These are phyloP conservation scores for Phalaenopsis aphrodite DNA, from an alignment of 106 monocot species.

Conservation along the genomic window DNA sequence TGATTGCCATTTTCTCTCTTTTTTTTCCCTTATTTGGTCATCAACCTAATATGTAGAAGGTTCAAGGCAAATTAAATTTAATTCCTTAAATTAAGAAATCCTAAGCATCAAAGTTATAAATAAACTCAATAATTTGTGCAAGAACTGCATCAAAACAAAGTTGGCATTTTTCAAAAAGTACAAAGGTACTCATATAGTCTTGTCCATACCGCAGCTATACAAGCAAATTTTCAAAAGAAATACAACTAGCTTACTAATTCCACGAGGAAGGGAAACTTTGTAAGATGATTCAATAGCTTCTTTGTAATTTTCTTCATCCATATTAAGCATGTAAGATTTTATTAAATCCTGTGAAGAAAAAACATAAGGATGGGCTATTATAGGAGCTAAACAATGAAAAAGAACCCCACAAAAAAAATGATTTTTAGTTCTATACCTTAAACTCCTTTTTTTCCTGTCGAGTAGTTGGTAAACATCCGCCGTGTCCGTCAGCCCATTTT, in stretches of 20 bases:
- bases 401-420: not conserved
- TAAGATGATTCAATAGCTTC: constrained; percentile 90
- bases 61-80: not conserved
- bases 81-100: not conserved
- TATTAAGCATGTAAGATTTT: constrained; percentile 63
- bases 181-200: not conserved
- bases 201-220: not conserved
- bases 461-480: constrained; percentile 69
- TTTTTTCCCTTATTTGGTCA: not conserved
- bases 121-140: not conserved
- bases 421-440: constrained; percentile 43
- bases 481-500: constrained; percentile 76
- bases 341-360: constrained; percentile 53
- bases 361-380: not conserved
- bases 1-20: not conserved
- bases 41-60: not conserved
- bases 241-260: constrained; percentile 70
- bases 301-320: constrained; percentile 97
- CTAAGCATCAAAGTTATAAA: not conserved
- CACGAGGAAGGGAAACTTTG: constrained; percentile 70
- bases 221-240: constrained; percentile 2
- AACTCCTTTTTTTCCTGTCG: constrained; percentile 97
- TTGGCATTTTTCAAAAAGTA: not conserved
- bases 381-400: not conserved
- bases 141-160: not conserved